These are phyloP conservation scores for Suillus luteus DNA, from an alignment of 768 basidiomycete genomes.

Conservation along the genomic window DNA sequence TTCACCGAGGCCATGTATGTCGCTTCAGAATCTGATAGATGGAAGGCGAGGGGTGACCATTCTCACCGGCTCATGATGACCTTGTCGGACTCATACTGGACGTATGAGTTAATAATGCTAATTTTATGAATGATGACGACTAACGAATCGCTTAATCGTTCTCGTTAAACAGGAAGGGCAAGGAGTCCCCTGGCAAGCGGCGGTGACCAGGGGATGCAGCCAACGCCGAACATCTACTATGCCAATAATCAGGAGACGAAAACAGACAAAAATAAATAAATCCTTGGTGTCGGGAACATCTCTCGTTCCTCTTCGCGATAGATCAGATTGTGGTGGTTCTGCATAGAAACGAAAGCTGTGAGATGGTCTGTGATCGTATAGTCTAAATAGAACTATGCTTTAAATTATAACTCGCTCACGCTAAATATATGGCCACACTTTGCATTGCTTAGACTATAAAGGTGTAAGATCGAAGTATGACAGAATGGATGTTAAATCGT, in stretches of 20 bases:
- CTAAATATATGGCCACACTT: slow-evolving; percentile 33
- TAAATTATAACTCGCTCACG: too few relatives aligned
- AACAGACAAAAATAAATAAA: not conserved
- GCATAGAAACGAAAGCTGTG: slow-evolving; percentile 68
- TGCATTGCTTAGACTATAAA: slow-evolving; percentile 55
- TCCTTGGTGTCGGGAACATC: slow-evolving; percentile 43
- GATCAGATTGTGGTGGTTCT: slow-evolving; percentile 61
- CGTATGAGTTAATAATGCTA: slow-evolving; percentile 19
- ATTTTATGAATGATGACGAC: slow-evolving; percentile 5
- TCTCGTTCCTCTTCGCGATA: slow-evolving; percentile 69
- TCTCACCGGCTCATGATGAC: slow-evolving; percentile 43
- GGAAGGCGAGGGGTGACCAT: slow-evolving; percentile 2
- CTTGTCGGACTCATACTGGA: slow-evolving; percentile 31
- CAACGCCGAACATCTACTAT: slow-evolving; percentile 50
- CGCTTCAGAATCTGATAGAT: slow-evolving; percentile 9
- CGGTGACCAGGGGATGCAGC: slow-evolving; percentile 60
- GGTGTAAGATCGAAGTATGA: not conserved
- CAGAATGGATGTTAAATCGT: slow-evolving; percentile 16
- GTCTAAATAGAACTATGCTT: too few relatives aligned
- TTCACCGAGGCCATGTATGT: slow-evolving; percentile 47
- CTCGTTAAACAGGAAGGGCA: slow-evolving; percentile 39
- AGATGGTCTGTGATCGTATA: slow-evolving; percentile 25
- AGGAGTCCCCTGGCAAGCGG: slow-evolving; percentile 49
- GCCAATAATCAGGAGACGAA: not conserved
- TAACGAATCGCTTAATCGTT: slow-evolving; percentile 37